Evolutionary conservation across 2,329 filamentous ascomycete species (phyloP), one percentile per base, ranked within the genome.

Genomic region (Geosmithia flava): DNA sequence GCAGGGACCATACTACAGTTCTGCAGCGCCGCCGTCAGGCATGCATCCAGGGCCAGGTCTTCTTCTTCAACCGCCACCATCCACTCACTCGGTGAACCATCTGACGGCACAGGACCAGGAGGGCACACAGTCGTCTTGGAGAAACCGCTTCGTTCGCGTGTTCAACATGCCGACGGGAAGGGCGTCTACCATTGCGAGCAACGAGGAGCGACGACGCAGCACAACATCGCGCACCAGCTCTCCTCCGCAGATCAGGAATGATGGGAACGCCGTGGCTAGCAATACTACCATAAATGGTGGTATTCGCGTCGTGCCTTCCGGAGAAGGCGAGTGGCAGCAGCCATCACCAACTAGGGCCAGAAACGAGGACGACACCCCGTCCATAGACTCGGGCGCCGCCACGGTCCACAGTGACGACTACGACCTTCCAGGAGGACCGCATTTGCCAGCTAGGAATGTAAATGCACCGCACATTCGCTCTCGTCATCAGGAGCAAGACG

Each of bases 341-440:
- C 23, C 4, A 8, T 27, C 23, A 8, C 23, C 23, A 27, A 27
- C 23, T 27, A 27, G 23, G 23, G 8, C 8, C 23, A 4, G 23
- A 8, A 27, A 27, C 23, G 23, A 27, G 23, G 23, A 27, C 23
- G 23, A 27, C 23, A 27, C 23, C 33, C 33, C 33, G 13, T 64
- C 61, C 4, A 51, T 59, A 6, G 50, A 49, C 20, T 63, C 60
- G 3, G 56, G 58, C 39, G 52, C 52, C 29, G 65, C 65, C 13
- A 66, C 64, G 2, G 63, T 68, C 4, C 59, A 62, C 41, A 66
- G 59, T 27, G 63, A 68, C 33, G 64, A 66, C 47, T 66, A 58
- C 29, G 52, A 61, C 7, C 45, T 54, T 5, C 39, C 49, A 5
- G 42, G 15, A 13, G 33, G 11, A 11, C 8, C 23, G 8, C 23